Evolutionary conservation across 2,329 filamentous ascomycete species (phyloP).

Genomic region (Monosporascus sp.): DNA sequence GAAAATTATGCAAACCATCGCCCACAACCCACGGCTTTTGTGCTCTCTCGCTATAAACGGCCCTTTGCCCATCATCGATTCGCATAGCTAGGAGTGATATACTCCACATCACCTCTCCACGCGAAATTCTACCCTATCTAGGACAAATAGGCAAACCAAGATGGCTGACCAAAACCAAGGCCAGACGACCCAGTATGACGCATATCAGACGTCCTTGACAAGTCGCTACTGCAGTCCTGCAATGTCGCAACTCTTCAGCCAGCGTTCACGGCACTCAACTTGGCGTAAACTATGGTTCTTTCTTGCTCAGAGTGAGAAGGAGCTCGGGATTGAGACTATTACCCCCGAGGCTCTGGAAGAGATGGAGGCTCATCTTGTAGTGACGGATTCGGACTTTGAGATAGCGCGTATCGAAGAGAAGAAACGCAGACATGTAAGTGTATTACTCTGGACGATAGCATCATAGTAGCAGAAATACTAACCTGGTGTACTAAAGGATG

Average conservation of each 20-base stretch:
- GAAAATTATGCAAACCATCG: no score
- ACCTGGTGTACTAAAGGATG: constrained; percentile 26
- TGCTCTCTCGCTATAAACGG: no score
- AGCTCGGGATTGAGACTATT: constrained; percentile 69
- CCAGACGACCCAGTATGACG: constrained; percentile 35
- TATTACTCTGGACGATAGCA: no score
- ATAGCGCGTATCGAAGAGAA: constrained; percentile 73
- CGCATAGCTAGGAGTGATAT: no score
- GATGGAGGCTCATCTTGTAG: constrained; percentile 66
- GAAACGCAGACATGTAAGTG: constrained; percentile 51
- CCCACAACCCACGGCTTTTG: no score
- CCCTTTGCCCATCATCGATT: no score
- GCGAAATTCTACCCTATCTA: no score
- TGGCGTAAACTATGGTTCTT: constrained; percentile 78
- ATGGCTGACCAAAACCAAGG: no score
- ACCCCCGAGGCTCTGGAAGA: constrained; percentile 68
- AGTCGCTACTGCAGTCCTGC: constrained; percentile 68
- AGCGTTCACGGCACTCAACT: constrained; percentile 70
- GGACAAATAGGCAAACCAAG: no score
- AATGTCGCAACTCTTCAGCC: constrained; percentile 77
- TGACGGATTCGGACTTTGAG: constrained; percentile 74
- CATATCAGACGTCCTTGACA: constrained; percentile 63
- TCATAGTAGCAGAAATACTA: background rate
- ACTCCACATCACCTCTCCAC: no score
- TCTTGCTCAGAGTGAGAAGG: constrained; percentile 76